These are phyloP conservation scores for Ophiostoma sp. DNA, from an alignment of 2,329 filamentous ascomycete species.

Conservation along the genomic window DNA sequence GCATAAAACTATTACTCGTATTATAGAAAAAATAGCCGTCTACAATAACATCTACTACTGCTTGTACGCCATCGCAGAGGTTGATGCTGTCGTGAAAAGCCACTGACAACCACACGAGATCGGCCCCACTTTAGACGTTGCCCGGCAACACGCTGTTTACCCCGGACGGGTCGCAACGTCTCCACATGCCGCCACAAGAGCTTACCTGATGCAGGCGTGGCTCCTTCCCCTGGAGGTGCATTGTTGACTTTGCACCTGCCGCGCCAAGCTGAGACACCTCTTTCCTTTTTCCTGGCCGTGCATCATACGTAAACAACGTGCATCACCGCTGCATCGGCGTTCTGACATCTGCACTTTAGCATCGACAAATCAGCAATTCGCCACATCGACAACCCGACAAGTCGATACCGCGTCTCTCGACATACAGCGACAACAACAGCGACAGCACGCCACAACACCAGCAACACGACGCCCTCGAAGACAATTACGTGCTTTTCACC, in stretches of 20 bases:
- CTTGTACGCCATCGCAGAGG: no score
- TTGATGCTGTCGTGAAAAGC: no score
- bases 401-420: not conserved
- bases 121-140: conserved; percentile 15
- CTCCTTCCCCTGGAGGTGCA: conserved; percentile 9
- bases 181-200: conserved; percentile 22
- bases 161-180: conserved; percentile 17
- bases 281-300: conserved; percentile 11
- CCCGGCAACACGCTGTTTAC: conserved; percentile 23
- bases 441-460: not conserved
- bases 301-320: conserved; percentile 10
- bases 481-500: no score
- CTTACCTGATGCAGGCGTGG: not conserved
- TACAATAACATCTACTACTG: no score
- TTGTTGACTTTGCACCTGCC: conserved; percentile 15
- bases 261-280: conserved; percentile 10
- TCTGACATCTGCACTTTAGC: not conserved
- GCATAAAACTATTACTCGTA: no score
- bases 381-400: not conserved
- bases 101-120: no score
- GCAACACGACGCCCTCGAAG: not conserved
- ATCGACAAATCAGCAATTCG: not conserved
- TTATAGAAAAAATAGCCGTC: no score
- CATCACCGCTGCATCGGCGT: no score
- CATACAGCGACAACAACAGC: not conserved